Conservation (phyloP, 345 rosid species). For the Litchi chinensis region DNA sequence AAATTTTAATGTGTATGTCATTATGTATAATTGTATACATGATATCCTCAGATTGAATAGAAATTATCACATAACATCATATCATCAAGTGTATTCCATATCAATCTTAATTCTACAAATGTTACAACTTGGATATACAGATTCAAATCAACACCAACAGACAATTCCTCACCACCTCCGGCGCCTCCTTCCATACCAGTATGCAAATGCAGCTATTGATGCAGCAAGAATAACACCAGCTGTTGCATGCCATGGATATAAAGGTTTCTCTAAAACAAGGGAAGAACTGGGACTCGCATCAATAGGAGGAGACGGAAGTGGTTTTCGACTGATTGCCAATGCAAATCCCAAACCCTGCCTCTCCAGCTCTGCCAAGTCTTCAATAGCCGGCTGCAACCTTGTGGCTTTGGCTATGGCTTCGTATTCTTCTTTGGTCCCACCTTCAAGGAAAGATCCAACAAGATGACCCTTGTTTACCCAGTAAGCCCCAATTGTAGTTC, state of each 20-base stretch:
- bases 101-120: slow-evolving; percentile 28
- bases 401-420: slow-evolving; percentile 84
- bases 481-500: slow-evolving; percentile 76
- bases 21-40: not conserved
- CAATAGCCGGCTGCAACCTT: slow-evolving; percentile 54
- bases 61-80: not conserved
- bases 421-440: slow-evolving; percentile 89
- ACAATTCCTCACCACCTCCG: slow-evolving; percentile 65
- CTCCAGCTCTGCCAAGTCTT: slow-evolving; percentile 61
- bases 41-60: not conserved
- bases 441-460: slow-evolving; percentile 92
- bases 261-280: slow-evolving; percentile 50
- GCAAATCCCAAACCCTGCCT: slow-evolving; percentile 71
- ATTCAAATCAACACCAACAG: not conserved
- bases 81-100: slow-evolving; percentile 10
- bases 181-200: slow-evolving; percentile 87
- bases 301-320: slow-evolving; percentile 30
- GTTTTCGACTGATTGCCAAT: slow-evolving; percentile 45
- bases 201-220: slow-evolving; percentile 82
- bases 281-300: slow-evolving; percentile 29
- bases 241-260: slow-evolving; percentile 67
- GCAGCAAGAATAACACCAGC: slow-evolving; percentile 80
- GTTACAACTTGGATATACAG: slow-evolving; percentile 38
- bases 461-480: slow-evolving; percentile 85
- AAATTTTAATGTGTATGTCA: not conserved